Evolutionary conservation across 495 filamentous ascomycete genomes (phyloP).

Genomic region (Podospora sp.): DNA sequence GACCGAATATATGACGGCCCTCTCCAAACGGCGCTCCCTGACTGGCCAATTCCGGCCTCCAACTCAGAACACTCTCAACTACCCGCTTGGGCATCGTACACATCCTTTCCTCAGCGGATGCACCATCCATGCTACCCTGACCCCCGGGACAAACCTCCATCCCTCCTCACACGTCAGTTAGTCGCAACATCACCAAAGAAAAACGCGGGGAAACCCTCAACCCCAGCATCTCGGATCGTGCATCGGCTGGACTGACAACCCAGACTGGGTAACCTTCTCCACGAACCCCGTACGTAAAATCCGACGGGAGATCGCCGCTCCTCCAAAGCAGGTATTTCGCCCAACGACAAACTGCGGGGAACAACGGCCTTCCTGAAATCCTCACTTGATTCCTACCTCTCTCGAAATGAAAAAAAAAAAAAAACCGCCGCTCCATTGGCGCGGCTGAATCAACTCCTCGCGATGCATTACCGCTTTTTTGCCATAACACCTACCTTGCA

Average conservation of each 20-base stretch:
- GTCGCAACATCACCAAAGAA: background rate
- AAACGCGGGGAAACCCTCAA: slow-evolving; percentile 1
- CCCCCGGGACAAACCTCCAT: background rate
- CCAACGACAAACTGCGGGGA: background rate
- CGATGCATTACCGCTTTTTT: background rate
- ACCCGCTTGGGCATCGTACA: background rate
- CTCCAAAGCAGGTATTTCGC: background rate
- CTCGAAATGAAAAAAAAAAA: background rate
- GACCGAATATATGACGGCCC: background rate
- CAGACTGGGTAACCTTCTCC: background rate
- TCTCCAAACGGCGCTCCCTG: background rate
- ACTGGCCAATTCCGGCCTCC: background rate
- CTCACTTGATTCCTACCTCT: background rate
- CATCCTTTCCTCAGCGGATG: background rate
- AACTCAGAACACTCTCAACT: background rate
- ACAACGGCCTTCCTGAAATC: background rate
- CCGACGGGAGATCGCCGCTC: background rate
- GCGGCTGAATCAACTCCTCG: background rate
- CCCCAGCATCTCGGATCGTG: background rate
- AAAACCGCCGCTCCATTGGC: background rate
- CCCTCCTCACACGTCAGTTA: background rate
- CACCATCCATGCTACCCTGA: background rate
- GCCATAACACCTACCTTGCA: background rate
- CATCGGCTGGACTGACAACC: background rate
- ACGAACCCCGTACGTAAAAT: background rate